Base-by-base conservation (phyloP, 2,329 filamentous ascomycete species). In the Pseudogymnoascus sp. region DNA sequence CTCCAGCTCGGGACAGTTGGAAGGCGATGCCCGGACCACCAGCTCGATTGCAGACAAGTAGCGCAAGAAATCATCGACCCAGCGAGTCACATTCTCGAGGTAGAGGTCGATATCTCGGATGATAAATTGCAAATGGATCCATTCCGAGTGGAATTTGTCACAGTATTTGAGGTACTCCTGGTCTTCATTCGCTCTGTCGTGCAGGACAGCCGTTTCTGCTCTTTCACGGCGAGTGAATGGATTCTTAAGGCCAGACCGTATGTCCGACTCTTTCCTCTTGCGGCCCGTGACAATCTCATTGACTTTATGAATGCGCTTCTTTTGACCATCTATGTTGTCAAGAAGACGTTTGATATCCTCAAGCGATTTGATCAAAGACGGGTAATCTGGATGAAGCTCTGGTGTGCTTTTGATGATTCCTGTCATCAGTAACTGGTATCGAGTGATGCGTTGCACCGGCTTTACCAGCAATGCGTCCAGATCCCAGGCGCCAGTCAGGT, bases 401-500 rank as follows among this genome's bases (percentile, higher is more conserved):
- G 90, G 88, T 0, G 93, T 97, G 63, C 88, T 84, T 66, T 92
- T 86, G 24, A 96, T 80, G 10, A 99, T 80, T 63, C 92, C 87
- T 35, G 86, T 85, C 50, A 99, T 84, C 42, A 99, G 80, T 53
- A 96, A 86, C 3, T 92, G 92, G 72, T 97, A 99, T 72, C 97
- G 97, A 35, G 93, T 87, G 66, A 97, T 88, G 59, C 95, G 86
- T 76, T 99, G 95, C 74, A 96, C 93, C 1, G 95, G 95, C 75
- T 99, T 99, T 72, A 99, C 93, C 19, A 99, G 83, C n/a, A 99
- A 80, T 0, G 95, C 96, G 74, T 97, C 93, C 65, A 99, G 76
- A 74, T 96, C 90, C 95, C 95, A 99, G 0, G 95, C 93, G 26
- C 87, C 86, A 0, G 95, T 99, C 67, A 99, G 82, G 73, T 97